Evolutionary conservation across 2,329 filamentous ascomycete genomes (phyloP), one percentile per base, ranked within the genome.

Genomic region (Verticillium tricorpus): DNA sequence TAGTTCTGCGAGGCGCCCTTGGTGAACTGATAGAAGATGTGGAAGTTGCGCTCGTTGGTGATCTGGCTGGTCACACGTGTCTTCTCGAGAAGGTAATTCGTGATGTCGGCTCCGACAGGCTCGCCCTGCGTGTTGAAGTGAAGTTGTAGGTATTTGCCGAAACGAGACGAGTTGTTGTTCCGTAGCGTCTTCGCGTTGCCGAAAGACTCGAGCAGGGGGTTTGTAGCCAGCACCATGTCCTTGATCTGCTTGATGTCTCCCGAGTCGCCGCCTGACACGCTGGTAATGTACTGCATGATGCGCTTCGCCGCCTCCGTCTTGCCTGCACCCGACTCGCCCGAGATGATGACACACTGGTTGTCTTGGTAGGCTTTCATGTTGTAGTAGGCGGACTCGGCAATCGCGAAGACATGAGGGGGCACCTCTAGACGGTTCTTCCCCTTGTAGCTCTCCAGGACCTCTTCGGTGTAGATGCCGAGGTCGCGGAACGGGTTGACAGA

Each of bases 281-380:
- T 98, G 67, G 95, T 95, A 75, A 99, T 98, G 78, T 99, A 99
- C 79, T 99, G 95, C 94, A 99, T 99, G 71, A 99, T 91, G 70
- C 94, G 90, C 84, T 99, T 98, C 64, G 95, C 95, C 5, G 95
- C 95, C 78, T 99, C 95, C 15, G 95, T 99, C 83, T 99, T 99
- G 75, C 95, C 95, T 37, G 95, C 95, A 73, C 95, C 95, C 2
- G 95, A 98, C 79, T 99, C 95, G 73, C 95, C 95, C 5, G 95
- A 98, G 69, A 99, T 99, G 77, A 99, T 99, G 68, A 99, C 94
- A 79, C 95, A 98, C 77, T 99, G 95, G 80, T 98, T 98, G 70
- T 98, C 95, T 72, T 92, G 92, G 83, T 99, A 99, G 56, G 93
- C 94, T 77, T 98, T 98, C 95, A 99, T 98, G 81, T 99, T 98